A percentile compares a stretch with the other conserved stretches of the same genome.
Conservation (phyloP, 768 basidiomycete genomes). For the Cubamyces sp. region DNA sequence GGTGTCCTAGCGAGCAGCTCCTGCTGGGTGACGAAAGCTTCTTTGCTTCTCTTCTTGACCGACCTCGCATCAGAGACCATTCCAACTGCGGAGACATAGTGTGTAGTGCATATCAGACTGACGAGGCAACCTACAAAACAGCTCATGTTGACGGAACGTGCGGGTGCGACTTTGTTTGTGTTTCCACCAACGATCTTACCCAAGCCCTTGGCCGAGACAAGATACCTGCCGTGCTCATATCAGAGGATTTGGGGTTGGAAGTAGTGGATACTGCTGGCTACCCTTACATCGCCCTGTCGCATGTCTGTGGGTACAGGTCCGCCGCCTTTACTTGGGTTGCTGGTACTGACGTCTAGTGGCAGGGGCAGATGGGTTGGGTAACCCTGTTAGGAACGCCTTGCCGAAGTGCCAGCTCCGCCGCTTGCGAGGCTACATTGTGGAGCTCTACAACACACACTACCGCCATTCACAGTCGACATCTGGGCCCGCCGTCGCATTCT, state of each 20-base stretch:
- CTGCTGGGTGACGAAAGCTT: background rate
- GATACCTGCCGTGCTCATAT: background rate
- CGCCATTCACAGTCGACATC: too few relatives aligned
- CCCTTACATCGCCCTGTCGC: slow-evolving; percentile 10
- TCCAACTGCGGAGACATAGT: background rate
- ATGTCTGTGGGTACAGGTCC: slow-evolving; percentile 12
- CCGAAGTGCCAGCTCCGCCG: slow-evolving; percentile 12
- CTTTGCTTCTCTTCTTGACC: slow-evolving; percentile 5
- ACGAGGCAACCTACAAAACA: slow-evolving; percentile 12
- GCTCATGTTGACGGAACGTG: background rate
- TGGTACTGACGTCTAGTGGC: background rate
- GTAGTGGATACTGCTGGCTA: background rate
- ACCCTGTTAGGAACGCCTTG: background rate
- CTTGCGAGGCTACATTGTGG: background rate
- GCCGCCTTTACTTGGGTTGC: background rate
- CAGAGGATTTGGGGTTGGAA: background rate
- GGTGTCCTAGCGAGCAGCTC: slow-evolving; percentile 8
- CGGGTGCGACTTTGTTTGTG: background rate
- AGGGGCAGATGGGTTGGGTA: slow-evolving; percentile 20
- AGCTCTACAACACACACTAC: background rate
- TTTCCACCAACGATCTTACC: background rate
- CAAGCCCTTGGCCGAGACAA: background rate
- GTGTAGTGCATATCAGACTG: slow-evolving; percentile 14
- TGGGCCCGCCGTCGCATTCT: background rate
- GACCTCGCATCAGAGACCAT: slow-evolving; percentile 2